These are phyloP conservation scores for Hansenula sp. DNA, from an alignment of 1,139 yeast species.

Conservation along the genomic window DNA sequence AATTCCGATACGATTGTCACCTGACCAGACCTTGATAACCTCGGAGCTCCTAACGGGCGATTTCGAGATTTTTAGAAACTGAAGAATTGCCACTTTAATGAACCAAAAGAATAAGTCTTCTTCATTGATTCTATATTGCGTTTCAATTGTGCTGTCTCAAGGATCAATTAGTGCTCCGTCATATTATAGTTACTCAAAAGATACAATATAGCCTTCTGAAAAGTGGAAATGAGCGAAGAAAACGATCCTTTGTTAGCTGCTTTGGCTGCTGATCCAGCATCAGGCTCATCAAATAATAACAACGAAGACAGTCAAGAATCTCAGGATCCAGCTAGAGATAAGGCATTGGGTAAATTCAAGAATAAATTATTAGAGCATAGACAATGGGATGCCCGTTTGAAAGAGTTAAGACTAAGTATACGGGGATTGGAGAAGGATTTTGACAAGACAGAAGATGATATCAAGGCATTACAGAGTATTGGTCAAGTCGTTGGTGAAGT, in stretches of 20 bases:
- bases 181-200: not conserved
- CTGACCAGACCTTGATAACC: not conserved
- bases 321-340: slow-evolving; percentile 56
- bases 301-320: slow-evolving; percentile 2
- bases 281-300: slow-evolving; percentile 4
- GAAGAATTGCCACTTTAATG: not conserved
- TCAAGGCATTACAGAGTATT: slow-evolving; percentile 93
- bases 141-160: too few species aligned
- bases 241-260: slow-evolving; percentile 73
- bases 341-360: slow-evolving; percentile 77
- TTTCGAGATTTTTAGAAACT: not conserved
- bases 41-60: not conserved
- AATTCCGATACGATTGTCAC: not conserved
- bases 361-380: slow-evolving; percentile 89
- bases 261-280: slow-evolving; percentile 39
- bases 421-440: slow-evolving; percentile 81
- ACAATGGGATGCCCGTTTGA: slow-evolving; percentile 90
- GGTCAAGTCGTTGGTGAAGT: slow-evolving; percentile 99
- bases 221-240: slow-evolving; percentile 53
- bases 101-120: not conserved
- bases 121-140: too few species aligned
- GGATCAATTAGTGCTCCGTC: too few species aligned
- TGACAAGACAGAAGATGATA: slow-evolving; percentile 94
- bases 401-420: slow-evolving; percentile 78
- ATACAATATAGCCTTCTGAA: too few species aligned